Evolutionary conservation across 495 filamentous ascomycete genomes (phyloP).

Genomic region (Penicillium pulvis): DNA sequence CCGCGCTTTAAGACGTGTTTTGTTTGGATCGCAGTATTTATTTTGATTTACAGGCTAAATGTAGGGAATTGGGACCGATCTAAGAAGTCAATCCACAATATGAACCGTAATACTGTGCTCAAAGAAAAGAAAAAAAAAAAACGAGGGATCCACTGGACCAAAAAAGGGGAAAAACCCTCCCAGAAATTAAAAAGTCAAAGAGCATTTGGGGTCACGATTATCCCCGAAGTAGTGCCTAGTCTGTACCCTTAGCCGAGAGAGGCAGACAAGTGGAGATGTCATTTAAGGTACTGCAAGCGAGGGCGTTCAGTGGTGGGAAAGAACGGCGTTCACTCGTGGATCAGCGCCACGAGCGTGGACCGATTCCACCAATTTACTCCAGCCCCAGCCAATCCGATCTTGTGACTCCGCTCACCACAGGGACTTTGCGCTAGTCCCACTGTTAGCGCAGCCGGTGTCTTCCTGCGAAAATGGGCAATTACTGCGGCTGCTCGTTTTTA

Average conservation of each 20-base stretch:
- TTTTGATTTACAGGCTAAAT: too few relatives aligned
- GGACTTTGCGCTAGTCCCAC: background rate
- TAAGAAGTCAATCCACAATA: too few relatives aligned
- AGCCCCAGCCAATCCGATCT: background rate
- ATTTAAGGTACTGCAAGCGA: conserved; percentile 19
- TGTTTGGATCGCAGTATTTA: too few relatives aligned
- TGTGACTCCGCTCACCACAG: background rate
- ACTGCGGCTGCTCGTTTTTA: background rate
- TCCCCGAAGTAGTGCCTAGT: too few relatives aligned
- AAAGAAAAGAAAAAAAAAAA: background rate
- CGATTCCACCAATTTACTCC: background rate
- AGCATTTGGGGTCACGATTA: background rate
- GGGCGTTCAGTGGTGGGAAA: conserved; percentile 3
- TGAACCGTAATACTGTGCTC: too few relatives aligned
- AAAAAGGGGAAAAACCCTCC: background rate
- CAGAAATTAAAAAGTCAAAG: background rate
- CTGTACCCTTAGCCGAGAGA: background rate
- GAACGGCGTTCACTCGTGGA: conserved; percentile 11
- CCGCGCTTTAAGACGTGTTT: too few relatives aligned
- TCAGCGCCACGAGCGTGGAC: conserved; percentile 12
- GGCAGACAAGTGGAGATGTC: conserved; percentile 9
- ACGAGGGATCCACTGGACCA: background rate
- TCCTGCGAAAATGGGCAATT: background rate
- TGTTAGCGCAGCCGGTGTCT: background rate
- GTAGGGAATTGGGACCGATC: too few relatives aligned